Conservation (phyloP, 768 basidiomycete species). For the Pisolithus tinctorius region DNA sequence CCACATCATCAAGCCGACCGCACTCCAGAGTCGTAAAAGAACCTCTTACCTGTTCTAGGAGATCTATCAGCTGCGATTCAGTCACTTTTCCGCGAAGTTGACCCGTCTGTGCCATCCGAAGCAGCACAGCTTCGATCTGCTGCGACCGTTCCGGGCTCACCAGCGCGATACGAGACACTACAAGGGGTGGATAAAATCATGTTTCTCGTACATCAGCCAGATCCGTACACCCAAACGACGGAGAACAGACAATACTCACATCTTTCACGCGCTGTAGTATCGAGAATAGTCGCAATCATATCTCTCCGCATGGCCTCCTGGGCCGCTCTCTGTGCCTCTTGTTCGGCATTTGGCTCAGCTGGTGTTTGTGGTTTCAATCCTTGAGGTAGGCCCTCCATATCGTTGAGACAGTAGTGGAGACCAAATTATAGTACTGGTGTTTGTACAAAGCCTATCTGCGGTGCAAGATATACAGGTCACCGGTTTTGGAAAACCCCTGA, state of each 20-base stretch:
- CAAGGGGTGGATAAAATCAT: not conserved
- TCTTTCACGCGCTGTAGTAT: slow-evolving; percentile 73
- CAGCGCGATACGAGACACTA: slow-evolving; percentile 83
- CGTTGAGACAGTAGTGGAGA: not conserved
- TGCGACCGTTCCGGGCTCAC: slow-evolving; percentile 78
- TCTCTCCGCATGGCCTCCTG: slow-evolving; percentile 76
- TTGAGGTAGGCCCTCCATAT: slow-evolving; percentile 22
- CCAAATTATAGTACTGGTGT: too few species aligned
- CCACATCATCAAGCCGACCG: slow-evolving; percentile 6
- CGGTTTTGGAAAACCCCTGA: not conserved
- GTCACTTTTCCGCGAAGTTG: slow-evolving; percentile 71
- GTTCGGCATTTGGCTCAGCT: slow-evolving; percentile 47
- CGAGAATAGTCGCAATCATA: slow-evolving; percentile 71
- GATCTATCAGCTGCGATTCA: slow-evolving; percentile 76
- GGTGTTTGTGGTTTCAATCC: slow-evolving; percentile 21
- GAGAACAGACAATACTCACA: slow-evolving; percentile 35
- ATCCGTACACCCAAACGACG: not conserved
- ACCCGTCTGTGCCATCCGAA: slow-evolving; percentile 79
- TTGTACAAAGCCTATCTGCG: too few species aligned
- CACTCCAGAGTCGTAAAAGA: not conserved
- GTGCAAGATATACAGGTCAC: too few species aligned
- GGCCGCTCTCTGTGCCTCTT: slow-evolving; percentile 48
- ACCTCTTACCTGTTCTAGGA: slow-evolving; percentile 73
- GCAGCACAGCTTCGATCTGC: slow-evolving; percentile 71
- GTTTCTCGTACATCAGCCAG: slow-evolving; percentile 1